Evolutionary conservation across 257 asterid species (phyloP), one percentile per base, ranked within the genome.

Genomic region (Solanum chiquidenum): DNA sequence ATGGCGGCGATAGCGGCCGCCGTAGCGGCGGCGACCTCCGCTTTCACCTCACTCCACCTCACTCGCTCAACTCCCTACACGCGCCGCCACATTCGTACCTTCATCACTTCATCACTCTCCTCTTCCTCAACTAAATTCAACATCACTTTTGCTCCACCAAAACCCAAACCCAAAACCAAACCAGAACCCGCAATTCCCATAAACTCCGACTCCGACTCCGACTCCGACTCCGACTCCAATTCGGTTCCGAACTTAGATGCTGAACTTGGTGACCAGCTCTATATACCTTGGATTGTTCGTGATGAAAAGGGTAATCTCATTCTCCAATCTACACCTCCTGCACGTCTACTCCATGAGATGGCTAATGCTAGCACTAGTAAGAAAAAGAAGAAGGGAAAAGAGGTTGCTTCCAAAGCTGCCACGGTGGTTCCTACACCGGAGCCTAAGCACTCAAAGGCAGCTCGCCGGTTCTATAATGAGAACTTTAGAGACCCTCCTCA

Each of bases 381-480:
- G 94, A 96, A 90, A 85, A 93, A 93, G 86, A 91, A 88, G 75
- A 91, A 90, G 88, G 91, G 77, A 33, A 82, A 49, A 18, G 90
- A 73, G 64, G 88, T 74, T 38, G 89, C 64, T 68, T 40, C 86
- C 23, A 92, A 91, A 89, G 87, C 86, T 21, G 91, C 88, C 84
- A 87, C 90, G 55, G 86, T 33, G 44, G 71, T 87, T 85, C 8
- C 90, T 12, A 37, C 93, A 9, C 73, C 89, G 75, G 92, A 92
- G 92, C 99, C 98, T 18, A 96, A 92, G 90, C 93, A 92, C 88
- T 97, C 99, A 74, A 97, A 97, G 88, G 99, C 99, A 25, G 99
- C 99, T 60, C 94, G 99, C 88, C 94, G 99, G 88, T 97, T 92
- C 83, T 97, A 96, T 75, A 97, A 97, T 84, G 98, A 97, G 91